Base-by-base conservation (phyloP, 495 filamentous ascomycete genomes). In the Margaritispora aquatica region DNA sequence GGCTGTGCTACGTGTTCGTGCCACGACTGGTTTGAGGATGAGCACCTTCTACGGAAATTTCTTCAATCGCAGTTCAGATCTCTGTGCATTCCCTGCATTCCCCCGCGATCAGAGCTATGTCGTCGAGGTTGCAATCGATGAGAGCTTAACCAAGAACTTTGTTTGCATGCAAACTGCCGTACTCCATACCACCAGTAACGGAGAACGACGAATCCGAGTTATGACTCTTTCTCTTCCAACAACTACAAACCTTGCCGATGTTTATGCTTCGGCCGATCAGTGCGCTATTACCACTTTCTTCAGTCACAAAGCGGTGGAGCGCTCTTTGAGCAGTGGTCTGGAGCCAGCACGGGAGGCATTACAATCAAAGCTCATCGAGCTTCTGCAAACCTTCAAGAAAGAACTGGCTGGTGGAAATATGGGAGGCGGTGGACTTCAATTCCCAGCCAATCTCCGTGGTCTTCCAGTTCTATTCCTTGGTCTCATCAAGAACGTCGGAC, bases 11-110 rank as follows among this genome's bases (percentile, higher is more conserved):
- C 88, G 94, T 61, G 95, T 98, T 5, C 83, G 94, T 61, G 93
- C 93, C 23, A 97, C 95, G 10, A 97, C 93, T 11, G 94, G 94
- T 49, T 75, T 98, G 51, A 86, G 94, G 29, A 97, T 97, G 90
- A 95, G 81, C 75, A 90, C 92, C 0, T 98, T 98, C 77, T 98
- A 97, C 73, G 94, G 94, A 61, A 98, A 98, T 73, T 98, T 98
- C 75, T 98, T 98, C 81, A 98, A 97, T 74, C 83, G 94, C 57
- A 92, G 88, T 68, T 96, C 91, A 19, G 95, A 98, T 74, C 85
- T 98, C 51, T 97, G 93, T 69, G 93, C 93, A 22, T 97, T 97
- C 80, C 93, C 93, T 1, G 94, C 95, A 4, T 97, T 98, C 78
- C 94, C 94, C 20, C 84, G 94, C 68, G 94, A 98, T 68, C 94